phyloP scores from a whole-genome alignment of 1,139 yeast species.

The Yamadazyma atmosphaerica region DNA sequence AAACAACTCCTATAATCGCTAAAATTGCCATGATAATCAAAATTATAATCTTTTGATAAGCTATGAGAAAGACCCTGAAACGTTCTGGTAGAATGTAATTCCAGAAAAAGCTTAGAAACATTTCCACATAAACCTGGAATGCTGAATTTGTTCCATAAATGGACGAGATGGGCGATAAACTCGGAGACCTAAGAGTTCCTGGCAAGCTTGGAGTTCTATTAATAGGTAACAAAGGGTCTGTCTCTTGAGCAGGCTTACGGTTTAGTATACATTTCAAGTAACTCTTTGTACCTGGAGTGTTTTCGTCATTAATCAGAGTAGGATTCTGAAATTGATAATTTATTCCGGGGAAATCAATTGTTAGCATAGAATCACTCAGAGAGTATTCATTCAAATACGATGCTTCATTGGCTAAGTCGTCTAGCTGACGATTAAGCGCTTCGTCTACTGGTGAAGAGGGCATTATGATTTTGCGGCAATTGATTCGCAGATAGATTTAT shows the following conservation, averaged over 20 bases:
- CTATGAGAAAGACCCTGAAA: conserved; percentile 7
- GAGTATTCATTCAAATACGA: conserved; percentile 15
- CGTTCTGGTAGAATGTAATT: conserved; percentile 10
- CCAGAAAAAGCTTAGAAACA: conserved; percentile 9
- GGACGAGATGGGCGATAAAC: background rate
- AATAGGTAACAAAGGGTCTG: conserved; percentile 15
- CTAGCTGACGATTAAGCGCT: conserved; percentile 10
- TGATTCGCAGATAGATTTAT: background rate
- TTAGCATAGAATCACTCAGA: conserved; percentile 8
- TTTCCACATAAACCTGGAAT: background rate
- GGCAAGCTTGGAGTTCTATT: conserved; percentile 5
- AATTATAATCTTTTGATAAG: conserved; percentile 4
- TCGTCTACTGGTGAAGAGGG: conserved; percentile 7
- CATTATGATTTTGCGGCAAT: conserved; percentile 7
- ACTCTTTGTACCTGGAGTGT: conserved; percentile 2
- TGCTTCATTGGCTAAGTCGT: conserved; percentile 15
- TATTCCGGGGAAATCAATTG: background rate
- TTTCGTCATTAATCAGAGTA: background rate
- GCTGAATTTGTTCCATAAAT: background rate
- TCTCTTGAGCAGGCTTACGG: conserved; percentile 6
- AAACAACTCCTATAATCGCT: conserved; percentile 9
- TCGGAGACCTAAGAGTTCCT: no score
- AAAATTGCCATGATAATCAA: conserved; percentile 9
- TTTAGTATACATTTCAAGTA: conserved; percentile 8
- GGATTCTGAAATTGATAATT: background rate